phyloP scores from a whole-genome alignment of 345 rosid species.

The Populus deltoides region DNA sequence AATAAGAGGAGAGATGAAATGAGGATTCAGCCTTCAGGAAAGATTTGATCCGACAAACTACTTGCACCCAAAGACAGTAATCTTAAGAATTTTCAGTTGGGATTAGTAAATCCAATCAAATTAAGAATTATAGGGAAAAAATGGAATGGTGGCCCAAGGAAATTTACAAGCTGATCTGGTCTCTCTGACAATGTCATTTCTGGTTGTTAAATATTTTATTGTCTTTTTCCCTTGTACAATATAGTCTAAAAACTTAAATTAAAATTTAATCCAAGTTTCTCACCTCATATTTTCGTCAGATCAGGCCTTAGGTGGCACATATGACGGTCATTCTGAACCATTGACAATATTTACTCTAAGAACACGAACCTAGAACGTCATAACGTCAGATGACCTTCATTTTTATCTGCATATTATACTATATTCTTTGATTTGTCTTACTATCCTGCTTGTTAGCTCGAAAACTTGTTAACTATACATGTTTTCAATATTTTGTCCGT shows the following conservation, averaged over 20 bases:
- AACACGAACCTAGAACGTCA: background rate
- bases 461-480: too few relatives aligned
- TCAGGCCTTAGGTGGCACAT: background rate
- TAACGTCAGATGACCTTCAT: background rate
- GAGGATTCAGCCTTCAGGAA: too few relatives aligned
- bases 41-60: too few relatives aligned
- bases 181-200: background rate
- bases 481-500: too few relatives aligned
- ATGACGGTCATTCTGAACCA: background rate
- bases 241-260: background rate
- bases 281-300: background rate
- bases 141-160: background rate
- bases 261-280: background rate
- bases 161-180: background rate
- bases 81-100: too few relatives aligned
- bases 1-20: too few relatives aligned
- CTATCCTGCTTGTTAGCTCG: background rate
- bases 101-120: too few relatives aligned
- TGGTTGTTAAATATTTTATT: too few relatives aligned
- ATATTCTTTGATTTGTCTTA: background rate
- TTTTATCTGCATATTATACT: too few relatives aligned
- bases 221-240: too few relatives aligned
- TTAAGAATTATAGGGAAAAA: rapidly evolving
- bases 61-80: background rate
- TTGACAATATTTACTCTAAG: background rate